These are phyloP conservation scores for Aspergillus novoparasiticus DNA, from an alignment of 2,329 filamentous ascomycete species.

Conservation along the genomic window DNA sequence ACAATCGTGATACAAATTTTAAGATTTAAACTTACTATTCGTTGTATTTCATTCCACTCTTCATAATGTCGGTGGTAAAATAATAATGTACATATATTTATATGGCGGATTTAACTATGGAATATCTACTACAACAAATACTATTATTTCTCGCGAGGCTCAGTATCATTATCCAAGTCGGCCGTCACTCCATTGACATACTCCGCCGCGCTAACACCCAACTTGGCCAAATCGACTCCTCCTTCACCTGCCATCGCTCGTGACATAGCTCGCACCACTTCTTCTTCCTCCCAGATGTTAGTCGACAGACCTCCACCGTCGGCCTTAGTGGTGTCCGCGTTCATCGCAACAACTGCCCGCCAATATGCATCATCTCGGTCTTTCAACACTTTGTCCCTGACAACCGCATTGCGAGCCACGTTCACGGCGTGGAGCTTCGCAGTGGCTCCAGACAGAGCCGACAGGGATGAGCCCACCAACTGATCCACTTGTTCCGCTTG, in stretches of 20 bases:
- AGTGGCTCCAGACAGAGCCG: conserved; percentile 61
- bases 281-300: conserved; percentile 70
- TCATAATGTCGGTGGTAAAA: too few relatives aligned
- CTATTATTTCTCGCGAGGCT: conserved; percentile 3
- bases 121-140: not conserved
- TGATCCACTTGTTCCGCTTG: conserved; percentile 68
- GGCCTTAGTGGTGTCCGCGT: conserved; percentile 49
- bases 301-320: conserved; percentile 63
- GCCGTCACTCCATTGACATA: conserved; percentile 48
- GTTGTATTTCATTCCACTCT: too few relatives aligned
- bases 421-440: conserved; percentile 72
- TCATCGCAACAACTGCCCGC: conserved; percentile 58
- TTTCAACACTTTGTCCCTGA: conserved; percentile 72
- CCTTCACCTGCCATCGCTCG: conserved; percentile 71
- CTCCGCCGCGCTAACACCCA: conserved; percentile 45
- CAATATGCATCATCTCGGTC: conserved; percentile 72
- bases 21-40: not conserved
- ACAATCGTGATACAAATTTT: not conserved
- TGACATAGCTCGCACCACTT: conserved; percentile 65
- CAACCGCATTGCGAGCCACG: conserved; percentile 77
- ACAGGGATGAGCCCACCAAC: conserved; percentile 48
- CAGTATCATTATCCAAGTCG: conserved; percentile 35
- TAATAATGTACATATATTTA: not conserved
- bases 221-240: conserved; percentile 43
- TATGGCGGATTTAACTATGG: not conserved